phyloP scores from a whole-genome alignment of 179 eudicot species.

The Patellifolia procumbens region DNA sequence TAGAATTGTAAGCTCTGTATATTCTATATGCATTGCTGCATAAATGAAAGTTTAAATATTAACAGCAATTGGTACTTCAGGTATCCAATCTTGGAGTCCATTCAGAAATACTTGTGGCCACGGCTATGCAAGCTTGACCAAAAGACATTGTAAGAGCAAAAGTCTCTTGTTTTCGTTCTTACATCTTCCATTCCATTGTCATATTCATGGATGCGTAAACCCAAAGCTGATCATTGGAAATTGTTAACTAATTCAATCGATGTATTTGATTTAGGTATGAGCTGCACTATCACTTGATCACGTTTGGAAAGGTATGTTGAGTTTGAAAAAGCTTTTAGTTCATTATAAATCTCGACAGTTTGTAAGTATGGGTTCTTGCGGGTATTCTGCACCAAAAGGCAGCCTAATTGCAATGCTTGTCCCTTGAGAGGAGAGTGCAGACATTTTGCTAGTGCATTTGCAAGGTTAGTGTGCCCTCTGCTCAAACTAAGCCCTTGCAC shows the following conservation, averaged over 20 bases:
- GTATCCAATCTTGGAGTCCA: constrained; percentile 67
- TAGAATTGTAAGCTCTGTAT: constrained; percentile 64
- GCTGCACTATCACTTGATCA: constrained; percentile 94
- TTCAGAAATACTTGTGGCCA: constrained; percentile 95
- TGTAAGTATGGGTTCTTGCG: constrained; percentile 31
- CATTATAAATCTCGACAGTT: background rate
- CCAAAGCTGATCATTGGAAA: background rate
- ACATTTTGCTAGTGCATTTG: constrained; percentile 94
- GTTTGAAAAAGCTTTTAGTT: background rate
- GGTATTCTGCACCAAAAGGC: constrained; percentile 94
- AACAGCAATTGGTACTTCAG: constrained; percentile 22
- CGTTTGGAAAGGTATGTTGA: constrained; percentile 87
- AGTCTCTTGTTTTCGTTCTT: background rate
- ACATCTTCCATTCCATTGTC: background rate
- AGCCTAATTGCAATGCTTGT: constrained; percentile 95
- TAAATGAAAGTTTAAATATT: background rate
- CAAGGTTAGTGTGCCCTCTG: constrained; percentile 53
- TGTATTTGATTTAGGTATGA: constrained; percentile 64
- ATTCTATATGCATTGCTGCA: too few species aligned
- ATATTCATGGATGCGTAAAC: constrained; percentile 5
- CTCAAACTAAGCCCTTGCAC: constrained; percentile 10
- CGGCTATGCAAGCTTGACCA: constrained; percentile 91
- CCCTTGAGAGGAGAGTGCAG: constrained; percentile 93
- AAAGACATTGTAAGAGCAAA: constrained; percentile 59
- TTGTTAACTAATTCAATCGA: constrained; percentile 26